phyloP scores from a whole-genome alignment of 2,329 filamentous ascomycete species.

The Penicillium glabrum region DNA sequence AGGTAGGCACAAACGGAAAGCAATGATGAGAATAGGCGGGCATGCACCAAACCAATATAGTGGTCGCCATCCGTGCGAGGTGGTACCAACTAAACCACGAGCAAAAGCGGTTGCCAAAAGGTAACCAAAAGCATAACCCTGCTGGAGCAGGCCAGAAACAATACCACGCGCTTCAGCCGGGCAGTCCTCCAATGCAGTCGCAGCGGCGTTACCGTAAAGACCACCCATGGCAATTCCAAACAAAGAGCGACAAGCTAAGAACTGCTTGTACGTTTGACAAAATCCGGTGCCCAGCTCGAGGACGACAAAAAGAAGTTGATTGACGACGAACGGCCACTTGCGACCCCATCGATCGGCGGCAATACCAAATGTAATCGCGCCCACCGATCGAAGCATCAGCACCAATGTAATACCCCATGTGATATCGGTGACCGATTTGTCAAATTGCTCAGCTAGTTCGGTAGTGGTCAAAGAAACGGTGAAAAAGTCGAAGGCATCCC shows the following conservation, averaged over 20 bases:
- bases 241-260: slow-evolving; percentile 59
- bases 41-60: slow-evolving; percentile 87
- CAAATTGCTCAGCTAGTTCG: slow-evolving; percentile 55
- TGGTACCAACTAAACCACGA: slow-evolving; percentile 61
- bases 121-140: slow-evolving; percentile 65
- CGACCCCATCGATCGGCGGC: slow-evolving; percentile 54
- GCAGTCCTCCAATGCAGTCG: slow-evolving; percentile 63
- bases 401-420: slow-evolving; percentile 60
- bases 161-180: slow-evolving; percentile 59
- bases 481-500: slow-evolving; percentile 63
- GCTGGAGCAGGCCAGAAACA: slow-evolving; percentile 62
- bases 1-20: slow-evolving; percentile 72
- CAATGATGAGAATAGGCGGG: slow-evolving; percentile 76
- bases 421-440: slow-evolving; percentile 56
- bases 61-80: slow-evolving; percentile 76
- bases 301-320: slow-evolving; percentile 61
- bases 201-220: slow-evolving; percentile 61
- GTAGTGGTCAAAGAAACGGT: slow-evolving; percentile 59
- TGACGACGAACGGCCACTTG: slow-evolving; percentile 62
- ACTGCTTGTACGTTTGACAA: slow-evolving; percentile 57
- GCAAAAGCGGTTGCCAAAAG: slow-evolving; percentile 60
- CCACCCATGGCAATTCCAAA: slow-evolving; percentile 67
- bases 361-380: slow-evolving; percentile 58
- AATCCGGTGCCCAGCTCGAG: slow-evolving; percentile 63
- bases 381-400: slow-evolving; percentile 62